phyloP scores from a whole-genome alignment of 257 asterid genomes.

The Petunia secreta region DNA sequence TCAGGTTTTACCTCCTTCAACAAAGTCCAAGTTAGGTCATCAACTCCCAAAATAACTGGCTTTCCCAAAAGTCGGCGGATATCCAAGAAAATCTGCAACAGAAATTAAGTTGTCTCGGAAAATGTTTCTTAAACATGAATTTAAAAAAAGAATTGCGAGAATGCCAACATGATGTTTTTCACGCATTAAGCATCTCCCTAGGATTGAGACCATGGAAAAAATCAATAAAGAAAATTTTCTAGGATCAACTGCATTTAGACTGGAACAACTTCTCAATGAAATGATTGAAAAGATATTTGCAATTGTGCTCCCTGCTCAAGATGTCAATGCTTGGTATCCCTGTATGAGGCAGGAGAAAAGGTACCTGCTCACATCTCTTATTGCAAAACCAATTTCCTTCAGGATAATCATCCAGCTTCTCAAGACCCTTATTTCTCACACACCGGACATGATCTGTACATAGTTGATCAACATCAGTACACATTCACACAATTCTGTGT shows the following conservation, averaged over 20 bases:
- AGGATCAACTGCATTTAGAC: constrained; percentile 18
- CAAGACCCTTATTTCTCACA: constrained; percentile 42
- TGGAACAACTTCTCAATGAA: constrained; percentile 11
- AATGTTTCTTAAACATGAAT: background rate
- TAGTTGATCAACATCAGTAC: constrained; percentile 22
- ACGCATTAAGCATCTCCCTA: background rate
- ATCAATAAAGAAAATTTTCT: constrained; percentile 9
- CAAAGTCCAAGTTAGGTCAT: constrained; percentile 68
- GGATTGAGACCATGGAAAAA: constrained; percentile 5
- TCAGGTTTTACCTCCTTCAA: constrained; percentile 50
- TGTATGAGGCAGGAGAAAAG: constrained; percentile 9
- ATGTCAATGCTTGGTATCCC: background rate
- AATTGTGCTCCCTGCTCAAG: constrained; percentile 14
- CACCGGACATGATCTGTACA: constrained; percentile 66
- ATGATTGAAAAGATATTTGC: constrained; percentile 11
- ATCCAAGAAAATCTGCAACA: constrained; percentile 63
- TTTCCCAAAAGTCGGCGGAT: constrained; percentile 57
- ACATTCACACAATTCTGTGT: constrained; percentile 20
- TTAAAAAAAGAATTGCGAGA: background rate
- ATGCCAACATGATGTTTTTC: constrained; percentile 23
- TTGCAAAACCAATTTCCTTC: constrained; percentile 65
- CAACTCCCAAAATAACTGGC: constrained; percentile 55
- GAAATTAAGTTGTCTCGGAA: constrained; percentile 10
- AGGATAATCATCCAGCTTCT: constrained; percentile 31
- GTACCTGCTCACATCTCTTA: constrained; percentile 65